Base-by-base conservation (phyloP, 1,139 yeast species). In the Yamadazyma friedrichii region DNA sequence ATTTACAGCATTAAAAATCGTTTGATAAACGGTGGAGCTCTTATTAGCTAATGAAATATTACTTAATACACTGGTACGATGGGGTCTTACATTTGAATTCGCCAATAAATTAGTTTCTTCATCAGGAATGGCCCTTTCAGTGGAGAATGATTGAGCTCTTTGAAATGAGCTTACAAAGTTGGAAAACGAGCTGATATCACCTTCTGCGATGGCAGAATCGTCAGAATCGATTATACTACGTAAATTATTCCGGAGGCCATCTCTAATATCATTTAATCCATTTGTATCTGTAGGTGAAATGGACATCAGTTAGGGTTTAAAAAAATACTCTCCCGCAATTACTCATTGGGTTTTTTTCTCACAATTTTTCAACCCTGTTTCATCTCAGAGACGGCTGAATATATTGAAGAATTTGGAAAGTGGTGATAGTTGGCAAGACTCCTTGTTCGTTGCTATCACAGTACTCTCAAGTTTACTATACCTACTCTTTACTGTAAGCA, bases 1-100 rank as follows among this genome's bases (percentile, higher is more conserved):
- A 58, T 91, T 91, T 42, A 89, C 82, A 3, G 95, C 81, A 58
- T 91, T 91, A 68, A 91, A 88, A 15, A 87, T 68, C 0, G 98
- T 91, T 59, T 91, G 98, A 1, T 91, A 84, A 0, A 82, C 84
- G 0, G 97, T 89, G 0, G 74, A 68, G 33, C 53, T 54, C 2
- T 71, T 72, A 1, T 51, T 49, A 2, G 50, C 47, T 34, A 42
- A 40, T 24, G 47, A 41, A 41, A 34, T 34, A 48, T 39, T 38
- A 43, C 52, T 32, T 42, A 50, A n/a, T 3, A 46, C 36, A 38
- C 54, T 51, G 43, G 47, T 22, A 48, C 61, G 41, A 51, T 62
- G 36, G 30, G 9, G 12, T 3, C 30, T 10, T 11, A 10, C 9
- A 24, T 9, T 13, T 2, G 9, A 20, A 2, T 24, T 24, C 5